Base-by-base conservation (phyloP, 768 basidiomycete genomes). In the Suillus luteus region DNA sequence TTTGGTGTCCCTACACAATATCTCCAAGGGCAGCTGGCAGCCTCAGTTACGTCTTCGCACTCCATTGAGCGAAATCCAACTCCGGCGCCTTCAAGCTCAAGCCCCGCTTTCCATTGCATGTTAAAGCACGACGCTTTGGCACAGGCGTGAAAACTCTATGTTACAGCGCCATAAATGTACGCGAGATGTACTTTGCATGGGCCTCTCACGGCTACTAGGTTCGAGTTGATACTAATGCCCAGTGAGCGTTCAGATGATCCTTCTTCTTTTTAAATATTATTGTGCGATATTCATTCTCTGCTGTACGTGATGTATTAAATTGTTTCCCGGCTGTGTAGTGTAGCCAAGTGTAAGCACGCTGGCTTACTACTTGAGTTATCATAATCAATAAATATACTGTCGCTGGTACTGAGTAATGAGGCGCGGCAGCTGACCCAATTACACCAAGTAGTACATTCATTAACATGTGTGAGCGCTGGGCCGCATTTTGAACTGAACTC, bases 11-110 rank as follows among this genome's bases (percentile, higher is more conserved):
- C 84, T 92, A 59, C 90, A 92, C 75, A 91, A 93, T 66, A 90
- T 92, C 58, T 91, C 90, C 10, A 85, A 90, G 75, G 91, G 91
- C 19, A 88, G 86, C 63, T 93, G 91, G 91, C 91, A 93, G 66
- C 89, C 90, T 24, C 90, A 92, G 62, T 75, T 92, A 55, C 83
- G 89, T 71, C 79, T 92, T 14, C 70, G 64, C 24, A 35, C 8
- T 15, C 22, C 68, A 22, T 51, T 54, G 6, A 27, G 10, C 9
- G 35, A 14, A 6, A 61, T 61, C 35, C 54, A 24, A 19, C 52
- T n/a, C 5, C 57, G 40, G 5, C 57, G 57, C 27, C 14, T 27
- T 27, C 49, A 27, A 49, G 22, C 6, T 38, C 55, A 15, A 9
- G 22, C 5, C 22, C 24, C 12, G 24, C 24, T 5, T 27, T 19